These are phyloP conservation scores for Xylaria flabelliformis DNA, from an alignment of 495 filamentous ascomycete species.

Conservation along the genomic window DNA sequence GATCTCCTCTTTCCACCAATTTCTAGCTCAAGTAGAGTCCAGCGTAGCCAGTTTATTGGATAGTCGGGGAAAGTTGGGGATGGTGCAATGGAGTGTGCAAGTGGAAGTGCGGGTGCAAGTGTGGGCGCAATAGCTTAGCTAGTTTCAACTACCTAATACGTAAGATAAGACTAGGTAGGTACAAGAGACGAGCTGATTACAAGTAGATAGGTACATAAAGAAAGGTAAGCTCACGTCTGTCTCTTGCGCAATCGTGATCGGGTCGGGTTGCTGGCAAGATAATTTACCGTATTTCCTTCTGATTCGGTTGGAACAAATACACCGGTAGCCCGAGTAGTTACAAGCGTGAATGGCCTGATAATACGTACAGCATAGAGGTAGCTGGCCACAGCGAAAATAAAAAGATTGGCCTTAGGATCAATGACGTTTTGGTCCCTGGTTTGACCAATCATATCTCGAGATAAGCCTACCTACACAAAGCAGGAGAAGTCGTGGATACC, in stretches of 20 bases:
- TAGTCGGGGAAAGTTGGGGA: conserved; percentile 18
- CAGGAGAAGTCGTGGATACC: neutral
- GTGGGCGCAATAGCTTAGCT: conserved; percentile 10
- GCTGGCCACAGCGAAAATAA: neutral
- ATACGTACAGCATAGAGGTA: neutral
- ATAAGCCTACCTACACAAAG: neutral
- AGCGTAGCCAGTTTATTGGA: neutral
- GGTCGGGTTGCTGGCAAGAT: neutral
- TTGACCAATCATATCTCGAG: conserved; percentile 7
- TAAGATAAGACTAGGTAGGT: conserved; percentile 4
- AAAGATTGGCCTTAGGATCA: conserved; percentile 2
- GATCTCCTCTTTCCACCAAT: neutral
- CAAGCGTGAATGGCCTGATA: neutral
- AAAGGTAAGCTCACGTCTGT: neutral
- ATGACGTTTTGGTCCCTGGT: conserved; percentile 17
- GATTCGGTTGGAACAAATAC: conserved; percentile 8
- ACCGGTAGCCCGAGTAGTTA: neutral
- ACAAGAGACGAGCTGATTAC: neutral
- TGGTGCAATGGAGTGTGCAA: neutral
- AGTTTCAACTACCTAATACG: neutral
- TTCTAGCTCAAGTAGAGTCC: neutral
- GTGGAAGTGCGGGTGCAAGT: conserved; percentile 1
- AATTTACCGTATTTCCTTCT: neutral
- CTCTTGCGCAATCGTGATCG: neutral
- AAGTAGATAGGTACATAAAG: neutral